A percentile compares a stretch with the other conserved stretches of the same genome.
Conservation (phyloP, 306 rosid genomes). For the Heteromeles arbutifolia region DNA sequence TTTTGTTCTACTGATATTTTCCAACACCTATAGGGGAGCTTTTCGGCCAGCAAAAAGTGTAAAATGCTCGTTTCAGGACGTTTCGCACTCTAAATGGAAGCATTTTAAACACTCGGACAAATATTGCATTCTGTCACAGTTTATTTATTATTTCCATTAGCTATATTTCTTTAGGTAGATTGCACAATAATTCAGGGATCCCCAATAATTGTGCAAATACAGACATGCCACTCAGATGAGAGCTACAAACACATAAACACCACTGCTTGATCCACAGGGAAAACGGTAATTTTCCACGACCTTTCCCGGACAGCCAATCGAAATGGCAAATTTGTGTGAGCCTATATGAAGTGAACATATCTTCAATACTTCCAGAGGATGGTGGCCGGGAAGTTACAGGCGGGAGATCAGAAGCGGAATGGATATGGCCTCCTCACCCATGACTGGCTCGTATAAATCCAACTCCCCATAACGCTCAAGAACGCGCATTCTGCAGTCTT, state of each 20-base stretch:
- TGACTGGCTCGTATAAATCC: conserved; percentile 66
- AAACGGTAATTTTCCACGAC: not conserved
- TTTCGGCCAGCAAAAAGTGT: no score
- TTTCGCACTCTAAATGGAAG: no score
- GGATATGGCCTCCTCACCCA: conserved; percentile 68
- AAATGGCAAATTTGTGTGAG: conserved; percentile 4
- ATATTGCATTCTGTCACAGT: not conserved
- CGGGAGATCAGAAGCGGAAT: conserved; percentile 88
- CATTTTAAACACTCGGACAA: not conserved
- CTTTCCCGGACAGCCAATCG: not conserved
- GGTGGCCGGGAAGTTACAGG: conserved; percentile 30
- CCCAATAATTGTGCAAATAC: not conserved
- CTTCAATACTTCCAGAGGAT: not conserved
- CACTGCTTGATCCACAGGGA: conserved; percentile 1
- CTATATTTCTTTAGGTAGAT: not conserved
- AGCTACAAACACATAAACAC: not conserved
- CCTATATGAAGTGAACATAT: conserved; percentile 5
- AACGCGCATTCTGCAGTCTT: conserved; percentile 96
- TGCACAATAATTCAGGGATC: not conserved
- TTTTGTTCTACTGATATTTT: no score
- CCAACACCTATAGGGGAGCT: no score
- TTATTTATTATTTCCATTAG: not conserved
- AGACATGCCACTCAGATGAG: not conserved
- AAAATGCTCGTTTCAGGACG: no score
- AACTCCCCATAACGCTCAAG: conserved; percentile 89